Conservation (phyloP, 106 monocot genomes). For the Apostasia ramifera region DNA sequence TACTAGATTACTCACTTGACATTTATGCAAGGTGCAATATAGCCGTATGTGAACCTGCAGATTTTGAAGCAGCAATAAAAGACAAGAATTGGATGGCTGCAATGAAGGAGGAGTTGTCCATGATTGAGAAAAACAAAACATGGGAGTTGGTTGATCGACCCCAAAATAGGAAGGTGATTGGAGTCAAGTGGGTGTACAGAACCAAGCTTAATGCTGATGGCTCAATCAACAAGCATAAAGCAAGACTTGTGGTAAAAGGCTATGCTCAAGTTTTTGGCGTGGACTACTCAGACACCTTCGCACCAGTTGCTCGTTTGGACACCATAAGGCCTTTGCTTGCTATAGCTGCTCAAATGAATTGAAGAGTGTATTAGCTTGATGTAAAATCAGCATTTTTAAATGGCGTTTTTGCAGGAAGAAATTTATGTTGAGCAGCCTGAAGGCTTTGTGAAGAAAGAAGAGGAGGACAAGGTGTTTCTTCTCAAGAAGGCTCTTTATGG, state of each 20-base stretch:
- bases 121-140: background rate
- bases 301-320: too few relatives aligned
- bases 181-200: too few relatives aligned
- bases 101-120: constrained; percentile 6
- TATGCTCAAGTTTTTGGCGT: background rate
- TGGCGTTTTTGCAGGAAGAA: too few relatives aligned
- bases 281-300: too few relatives aligned
- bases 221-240: background rate
- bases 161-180: too few relatives aligned
- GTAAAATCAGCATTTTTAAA: too few relatives aligned
- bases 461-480: background rate
- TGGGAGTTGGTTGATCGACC: background rate
- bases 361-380: too few relatives aligned
- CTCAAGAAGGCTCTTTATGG: background rate
- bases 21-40: constrained; percentile 3
- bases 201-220: background rate
- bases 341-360: too few relatives aligned
- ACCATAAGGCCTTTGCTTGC: too few relatives aligned
- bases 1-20: constrained; percentile 1
- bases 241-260: background rate
- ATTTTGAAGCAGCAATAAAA: background rate
- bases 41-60: background rate
- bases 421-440: too few relatives aligned
- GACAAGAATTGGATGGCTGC: background rate
- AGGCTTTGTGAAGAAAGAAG: too few relatives aligned